Evolutionary conservation across 106 monocot genomes (phyloP).

Genomic region (Acanthochlamys bracteata): DNA sequence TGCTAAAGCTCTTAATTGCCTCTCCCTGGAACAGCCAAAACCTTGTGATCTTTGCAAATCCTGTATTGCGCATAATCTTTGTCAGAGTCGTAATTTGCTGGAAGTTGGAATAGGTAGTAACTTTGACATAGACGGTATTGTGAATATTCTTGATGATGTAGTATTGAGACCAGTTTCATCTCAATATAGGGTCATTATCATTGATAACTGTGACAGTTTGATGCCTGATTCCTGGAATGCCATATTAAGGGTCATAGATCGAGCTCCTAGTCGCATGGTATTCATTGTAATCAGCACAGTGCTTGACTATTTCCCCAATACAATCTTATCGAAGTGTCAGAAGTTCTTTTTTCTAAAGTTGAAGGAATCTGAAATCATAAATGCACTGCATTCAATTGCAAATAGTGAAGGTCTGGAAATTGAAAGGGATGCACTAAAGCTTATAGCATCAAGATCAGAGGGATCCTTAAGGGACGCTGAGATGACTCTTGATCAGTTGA

Average conservation of each 20-base stretch:
- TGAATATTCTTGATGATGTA: conserved; percentile 42
- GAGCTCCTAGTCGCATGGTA: conserved; percentile 55
- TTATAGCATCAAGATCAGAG: conserved; percentile 80
- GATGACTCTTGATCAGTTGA: conserved; percentile 93
- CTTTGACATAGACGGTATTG: conserved; percentile 39
- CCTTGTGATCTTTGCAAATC: conserved; percentile 75
- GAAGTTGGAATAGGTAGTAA: conserved; percentile 57
- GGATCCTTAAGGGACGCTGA: conserved; percentile 94
- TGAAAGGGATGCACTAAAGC: conserved; percentile 70
- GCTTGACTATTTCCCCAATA: conserved; percentile 73
- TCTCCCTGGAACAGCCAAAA: conserved; percentile 37
- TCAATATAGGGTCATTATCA: conserved; percentile 66
- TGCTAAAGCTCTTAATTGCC: conserved; percentile 84
- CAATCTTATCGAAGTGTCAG: conserved; percentile 80
- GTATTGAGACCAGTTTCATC: conserved; percentile 31
- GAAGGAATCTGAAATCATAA: conserved; percentile 70
- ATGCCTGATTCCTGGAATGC: conserved; percentile 55
- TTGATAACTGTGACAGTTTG: conserved; percentile 79
- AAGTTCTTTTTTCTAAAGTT: conserved; percentile 93
- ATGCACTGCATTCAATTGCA: conserved; percentile 57
- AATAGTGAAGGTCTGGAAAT: conserved; percentile 68
- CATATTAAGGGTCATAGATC: conserved; percentile 63
- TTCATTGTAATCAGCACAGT: conserved; percentile 60
- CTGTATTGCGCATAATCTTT: conserved; percentile 64
- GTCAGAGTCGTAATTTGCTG: conserved; percentile 53